phyloP scores from a whole-genome alignment of 306 rosid genomes.

The Vigna radiata region DNA sequence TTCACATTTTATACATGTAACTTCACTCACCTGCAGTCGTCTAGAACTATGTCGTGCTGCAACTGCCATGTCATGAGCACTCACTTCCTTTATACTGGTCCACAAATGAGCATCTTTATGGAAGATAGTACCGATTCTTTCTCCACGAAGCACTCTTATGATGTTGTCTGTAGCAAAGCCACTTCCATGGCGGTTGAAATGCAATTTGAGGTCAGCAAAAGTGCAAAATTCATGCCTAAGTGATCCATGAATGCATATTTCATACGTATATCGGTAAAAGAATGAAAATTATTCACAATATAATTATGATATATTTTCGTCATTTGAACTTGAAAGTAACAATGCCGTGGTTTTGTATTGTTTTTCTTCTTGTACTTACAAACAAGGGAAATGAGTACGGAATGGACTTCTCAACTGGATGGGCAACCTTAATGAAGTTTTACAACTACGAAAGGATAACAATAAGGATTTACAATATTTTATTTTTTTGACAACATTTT shows the following conservation, averaged over 20 bases:
- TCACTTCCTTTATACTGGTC: conserved; percentile 67
- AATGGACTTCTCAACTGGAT: conserved; percentile 4
- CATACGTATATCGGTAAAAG: neutral
- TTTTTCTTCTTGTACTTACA: neutral
- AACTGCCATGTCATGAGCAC: conserved; percentile 85
- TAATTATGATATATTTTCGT: neutral
- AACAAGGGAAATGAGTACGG: conserved; percentile 11
- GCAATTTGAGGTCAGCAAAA: conserved; percentile 38
- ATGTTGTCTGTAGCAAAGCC: conserved; percentile 80
- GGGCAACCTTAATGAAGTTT: conserved; percentile 1
- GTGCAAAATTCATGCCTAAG: neutral
- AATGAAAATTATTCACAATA: neutral
- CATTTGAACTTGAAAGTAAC: neutral
- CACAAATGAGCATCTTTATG: conserved; percentile 87
- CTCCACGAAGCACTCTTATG: conserved; percentile 78
- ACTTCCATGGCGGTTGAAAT: conserved; percentile 50
- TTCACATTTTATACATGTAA: conserved; percentile 14
- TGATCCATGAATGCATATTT: neutral
- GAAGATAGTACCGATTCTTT: conserved; percentile 81
- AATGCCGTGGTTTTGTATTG: neutral
- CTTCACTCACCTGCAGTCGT: conserved; percentile 61
- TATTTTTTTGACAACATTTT: too few relatives aligned
- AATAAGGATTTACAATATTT: too few relatives aligned
- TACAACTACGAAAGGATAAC: conserved; percentile 8
- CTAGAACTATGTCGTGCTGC: conserved; percentile 74